phyloP scores from a whole-genome alignment of 2,329 filamentous ascomycete species.

The Setomelanomma holmii region DNA sequence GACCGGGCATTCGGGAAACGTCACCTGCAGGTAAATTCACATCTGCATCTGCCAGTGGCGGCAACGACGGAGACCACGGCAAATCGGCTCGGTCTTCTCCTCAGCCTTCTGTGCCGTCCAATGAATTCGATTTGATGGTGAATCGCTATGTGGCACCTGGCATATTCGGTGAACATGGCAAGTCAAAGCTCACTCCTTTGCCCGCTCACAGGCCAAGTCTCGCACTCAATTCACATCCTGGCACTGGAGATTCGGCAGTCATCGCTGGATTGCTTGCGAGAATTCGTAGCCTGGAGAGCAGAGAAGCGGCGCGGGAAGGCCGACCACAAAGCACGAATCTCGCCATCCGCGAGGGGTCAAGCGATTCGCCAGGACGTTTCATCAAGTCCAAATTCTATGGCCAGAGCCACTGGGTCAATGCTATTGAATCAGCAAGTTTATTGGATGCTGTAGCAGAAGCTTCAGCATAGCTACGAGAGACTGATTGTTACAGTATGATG shows the following conservation, averaged over 20 bases:
- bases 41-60: constrained; percentile 1
- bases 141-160: constrained; percentile 25
- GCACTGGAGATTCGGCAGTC: constrained; percentile 1
- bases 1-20: constrained; percentile 6
- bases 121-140: constrained; percentile 17
- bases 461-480: too few species aligned
- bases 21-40: constrained; percentile 4
- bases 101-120: constrained; percentile 1
- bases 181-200: constrained; percentile 3
- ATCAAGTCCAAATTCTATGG: constrained; percentile 65
- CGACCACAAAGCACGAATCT: neutral
- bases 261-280: constrained; percentile 9
- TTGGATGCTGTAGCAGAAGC: too few species aligned
- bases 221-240: constrained; percentile 2
- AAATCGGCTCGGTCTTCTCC: constrained; percentile 9
- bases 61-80: constrained; percentile 2
- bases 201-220: constrained; percentile 4
- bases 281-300: constrained; percentile 10
- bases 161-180: constrained; percentile 16
- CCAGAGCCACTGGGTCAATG: constrained; percentile 58
- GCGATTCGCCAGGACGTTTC: constrained; percentile 13
- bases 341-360: neutral
- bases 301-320: neutral
- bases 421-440: constrained; percentile 37
- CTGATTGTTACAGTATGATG: constrained; percentile 29